Conservation (phyloP, 2,329 filamentous ascomycete genomes). For the Juglanconis sp. region DNA sequence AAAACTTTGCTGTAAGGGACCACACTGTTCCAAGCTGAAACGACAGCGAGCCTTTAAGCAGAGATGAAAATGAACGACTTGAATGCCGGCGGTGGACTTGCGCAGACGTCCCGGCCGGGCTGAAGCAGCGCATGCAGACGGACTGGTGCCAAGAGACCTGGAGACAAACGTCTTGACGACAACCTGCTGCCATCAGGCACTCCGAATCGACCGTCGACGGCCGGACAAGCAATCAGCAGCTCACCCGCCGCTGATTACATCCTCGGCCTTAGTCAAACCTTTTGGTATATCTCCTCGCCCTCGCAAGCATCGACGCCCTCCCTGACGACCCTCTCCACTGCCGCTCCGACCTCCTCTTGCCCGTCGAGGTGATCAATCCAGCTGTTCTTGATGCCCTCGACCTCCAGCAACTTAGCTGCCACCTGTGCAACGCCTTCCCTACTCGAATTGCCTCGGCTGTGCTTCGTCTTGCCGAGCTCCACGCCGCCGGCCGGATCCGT, state of each 20-base stretch:
- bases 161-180: too few species aligned
- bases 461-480: constrained; percentile 43
- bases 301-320: constrained; percentile 51
- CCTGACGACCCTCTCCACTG: constrained; percentile 46
- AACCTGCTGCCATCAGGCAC: too few species aligned
- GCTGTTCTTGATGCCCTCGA: constrained; percentile 41
- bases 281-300: constrained; percentile 41
- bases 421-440: constrained; percentile 60
- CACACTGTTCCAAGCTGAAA: too few species aligned
- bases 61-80: too few species aligned
- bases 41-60: too few species aligned
- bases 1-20: too few species aligned
- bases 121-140: too few species aligned
- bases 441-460: constrained; percentile 39
- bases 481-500: constrained; percentile 46
- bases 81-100: too few species aligned
- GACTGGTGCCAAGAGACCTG: too few species aligned
- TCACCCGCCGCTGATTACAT: neutral
- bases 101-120: too few species aligned
- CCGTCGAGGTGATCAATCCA: constrained; percentile 58
- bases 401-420: constrained; percentile 52
- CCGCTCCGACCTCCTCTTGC: constrained; percentile 43
- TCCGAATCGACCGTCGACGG: too few species aligned
- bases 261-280: neutral
- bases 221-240: too few species aligned